Percentiles rank a stretch among this genome's conserved stretches.
Conservation (phyloP, 2,329 filamentous ascomycete species). For the Bimuria novae-zelandiae region DNA sequence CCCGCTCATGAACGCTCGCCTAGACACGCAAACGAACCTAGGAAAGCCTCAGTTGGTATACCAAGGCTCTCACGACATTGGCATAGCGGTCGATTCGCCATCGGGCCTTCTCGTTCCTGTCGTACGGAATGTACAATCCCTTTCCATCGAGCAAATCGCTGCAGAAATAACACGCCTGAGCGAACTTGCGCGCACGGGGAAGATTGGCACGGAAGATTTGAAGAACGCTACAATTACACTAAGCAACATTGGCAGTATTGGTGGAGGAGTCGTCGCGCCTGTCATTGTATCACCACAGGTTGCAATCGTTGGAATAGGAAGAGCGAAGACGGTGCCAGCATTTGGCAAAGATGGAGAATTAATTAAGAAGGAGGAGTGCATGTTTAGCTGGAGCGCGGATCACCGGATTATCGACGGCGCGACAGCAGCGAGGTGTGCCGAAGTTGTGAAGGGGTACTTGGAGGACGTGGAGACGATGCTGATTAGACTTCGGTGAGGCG, state of each 20-base stretch:
- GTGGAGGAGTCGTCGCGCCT: conserved; percentile 87
- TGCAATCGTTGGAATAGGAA: conserved; percentile 87
- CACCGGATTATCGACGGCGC: conserved; percentile 94
- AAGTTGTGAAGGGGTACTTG: conserved; percentile 74
- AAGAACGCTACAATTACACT: conserved; percentile 90
- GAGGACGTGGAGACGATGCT: conserved; percentile 89
- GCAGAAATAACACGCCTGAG: conserved; percentile 76
- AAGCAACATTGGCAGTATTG: conserved; percentile 94
- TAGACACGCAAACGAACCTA: conserved; percentile 65
- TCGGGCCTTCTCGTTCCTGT: conserved; percentile 88
- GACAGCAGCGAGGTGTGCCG: conserved; percentile 88
- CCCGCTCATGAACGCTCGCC: conserved; percentile 83
- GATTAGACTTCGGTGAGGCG: conserved; percentile 69
- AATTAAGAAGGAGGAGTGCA: conserved; percentile 77
- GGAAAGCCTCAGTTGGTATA: conserved; percentile 76
- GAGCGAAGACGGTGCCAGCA: conserved; percentile 77
- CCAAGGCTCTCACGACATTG: conserved; percentile 89
- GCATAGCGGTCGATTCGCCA: conserved; percentile 93
- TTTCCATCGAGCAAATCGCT: conserved; percentile 79
- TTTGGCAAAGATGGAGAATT: conserved; percentile 66
- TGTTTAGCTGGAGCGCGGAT: conserved; percentile 96
- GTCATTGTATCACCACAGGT: conserved; percentile 91
- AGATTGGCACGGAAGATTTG: conserved; percentile 75
- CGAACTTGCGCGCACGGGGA: conserved; percentile 71
- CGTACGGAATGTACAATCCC: conserved; percentile 77